phyloP scores from a whole-genome alignment of 345 rosid genomes.

The Arabidopsis arenosa region DNA sequence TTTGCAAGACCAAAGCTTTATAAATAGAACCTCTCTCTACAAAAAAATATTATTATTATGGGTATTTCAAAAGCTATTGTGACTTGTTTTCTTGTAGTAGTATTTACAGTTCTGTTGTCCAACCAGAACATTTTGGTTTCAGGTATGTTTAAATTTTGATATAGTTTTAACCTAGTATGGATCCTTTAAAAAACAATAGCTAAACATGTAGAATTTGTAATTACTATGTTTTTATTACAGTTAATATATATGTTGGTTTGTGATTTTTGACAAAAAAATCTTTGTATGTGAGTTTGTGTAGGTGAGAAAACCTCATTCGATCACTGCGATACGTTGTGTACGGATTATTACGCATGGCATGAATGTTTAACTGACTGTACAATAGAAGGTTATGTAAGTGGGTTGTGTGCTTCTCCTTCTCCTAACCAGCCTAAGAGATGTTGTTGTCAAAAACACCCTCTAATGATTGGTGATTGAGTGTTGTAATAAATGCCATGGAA shows the following conservation, averaged over 20 bases:
- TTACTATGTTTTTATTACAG: not conserved
- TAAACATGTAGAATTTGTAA: not conserved
- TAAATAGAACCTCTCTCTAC: too few species aligned
- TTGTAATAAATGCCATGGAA: too few species aligned
- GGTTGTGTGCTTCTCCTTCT: not conserved
- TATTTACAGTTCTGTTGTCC: not conserved
- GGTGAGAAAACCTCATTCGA: not conserved
- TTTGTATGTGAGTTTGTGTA: too few species aligned
- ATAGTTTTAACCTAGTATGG: not conserved
- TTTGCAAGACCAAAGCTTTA: not conserved
- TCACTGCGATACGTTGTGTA: not conserved
- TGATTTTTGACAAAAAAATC: too few species aligned
- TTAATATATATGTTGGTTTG: not conserved
- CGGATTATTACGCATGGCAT: not conserved
- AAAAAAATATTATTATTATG: not conserved
- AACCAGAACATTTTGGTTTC: not conserved
- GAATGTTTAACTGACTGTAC: not conserved
- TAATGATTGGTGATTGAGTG: too few species aligned
- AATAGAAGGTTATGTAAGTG: not conserved
- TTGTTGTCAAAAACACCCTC: not conserved
- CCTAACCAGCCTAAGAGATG: not conserved
- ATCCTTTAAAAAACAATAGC: not conserved
- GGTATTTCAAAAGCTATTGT: not conserved
- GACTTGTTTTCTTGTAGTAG: not conserved
- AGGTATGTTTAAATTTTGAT: not conserved